Evolutionary conservation across 192 early-diverging fungal species (phyloP), one percentile per base, ranked within the genome.

Genomic region (Linnemannia schmuckeri): DNA sequence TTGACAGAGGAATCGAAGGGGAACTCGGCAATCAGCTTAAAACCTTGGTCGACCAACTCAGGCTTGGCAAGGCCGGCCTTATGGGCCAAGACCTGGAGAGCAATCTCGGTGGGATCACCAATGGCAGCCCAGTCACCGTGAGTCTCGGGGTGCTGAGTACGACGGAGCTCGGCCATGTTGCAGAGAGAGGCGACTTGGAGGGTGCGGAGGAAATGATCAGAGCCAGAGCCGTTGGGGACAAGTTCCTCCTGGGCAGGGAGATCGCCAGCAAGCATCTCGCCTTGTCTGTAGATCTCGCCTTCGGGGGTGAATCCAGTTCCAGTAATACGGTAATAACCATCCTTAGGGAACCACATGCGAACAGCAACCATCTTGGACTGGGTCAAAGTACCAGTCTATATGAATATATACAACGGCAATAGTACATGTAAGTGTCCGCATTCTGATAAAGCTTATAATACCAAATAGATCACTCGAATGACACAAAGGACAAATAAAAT

Each of bases 301-400:
- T 91, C 88, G 12, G 93, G 93, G 68, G 88, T 88, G 33, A 95
- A 93, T 6, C 94, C 94, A 49, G 90, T 88, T 49, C 97, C 93
- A 2, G 94, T 90, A 40, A 97, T 90, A 24, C 91, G 90, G 81
- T 95, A 97, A 55, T 92, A 90, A 40, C 94, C 92, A 75, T 95
- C 94, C 38, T 92, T 90, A 7, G 94, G 93, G 13, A 96, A 93
- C 96, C 97, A 98, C 22, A 96, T 90, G 55, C 93, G 90, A 27
- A 94, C 93, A 33, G 97, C 90, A 57, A 97, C 97, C 98, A 99
- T 99, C 86, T 97, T 97, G 78, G 96, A 96, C 89, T 98, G 96
- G 0, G 98, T 99, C 42, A 98, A 89, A 18, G 98, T 99, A 35
- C 98, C 98, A 1, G 94, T 95, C 92, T 81, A 81, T 46, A 46